Conservation (phyloP, 768 basidiomycete species). For the Nidularia pulvinata region DNA sequence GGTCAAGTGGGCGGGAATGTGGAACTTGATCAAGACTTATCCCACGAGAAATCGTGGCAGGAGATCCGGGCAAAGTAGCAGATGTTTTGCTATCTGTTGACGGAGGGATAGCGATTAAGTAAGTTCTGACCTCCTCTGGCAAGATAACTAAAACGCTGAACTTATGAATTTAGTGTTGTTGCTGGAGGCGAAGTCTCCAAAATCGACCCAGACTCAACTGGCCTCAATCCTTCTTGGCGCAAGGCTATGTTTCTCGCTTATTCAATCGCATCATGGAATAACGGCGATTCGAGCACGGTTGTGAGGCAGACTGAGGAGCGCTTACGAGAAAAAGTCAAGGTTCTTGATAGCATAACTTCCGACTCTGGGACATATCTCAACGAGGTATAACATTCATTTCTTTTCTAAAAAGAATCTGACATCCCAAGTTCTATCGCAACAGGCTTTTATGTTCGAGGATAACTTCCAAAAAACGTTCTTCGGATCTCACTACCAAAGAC, state of each 20-base stretch:
- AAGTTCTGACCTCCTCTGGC: conserved; percentile 1
- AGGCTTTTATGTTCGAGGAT: conserved; percentile 42
- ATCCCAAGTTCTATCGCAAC: not conserved
- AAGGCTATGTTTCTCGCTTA: conserved; percentile 29
- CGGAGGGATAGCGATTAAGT: conserved; percentile 16
- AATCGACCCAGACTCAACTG: conserved; percentile 31
- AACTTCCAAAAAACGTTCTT: conserved; percentile 44
- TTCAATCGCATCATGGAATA: conserved; percentile 18
- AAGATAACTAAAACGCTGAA: not conserved
- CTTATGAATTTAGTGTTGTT: conserved; percentile 25
- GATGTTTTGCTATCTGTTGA: conserved; percentile 15
- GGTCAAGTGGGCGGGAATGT: conserved; percentile 15
- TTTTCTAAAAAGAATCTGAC: not conserved
- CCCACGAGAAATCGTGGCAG: conserved; percentile 19
- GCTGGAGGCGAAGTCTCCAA: conserved; percentile 42
- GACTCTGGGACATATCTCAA: conserved; percentile 46
- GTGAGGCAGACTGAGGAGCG: conserved; percentile 12
- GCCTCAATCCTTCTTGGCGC: conserved; percentile 49
- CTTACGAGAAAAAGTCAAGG: conserved; percentile 14
- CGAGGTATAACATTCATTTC: conserved; percentile 30
- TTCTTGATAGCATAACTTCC: conserved; percentile 21
- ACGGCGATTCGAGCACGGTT: conserved; percentile 17
- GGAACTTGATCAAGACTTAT: conserved; percentile 30
- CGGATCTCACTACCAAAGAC: conserved; percentile 35
- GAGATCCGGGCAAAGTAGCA: conserved; percentile 18